phyloP scores from a whole-genome alignment of 305 asterid genomes.

The Rubia peregrina region DNA sequence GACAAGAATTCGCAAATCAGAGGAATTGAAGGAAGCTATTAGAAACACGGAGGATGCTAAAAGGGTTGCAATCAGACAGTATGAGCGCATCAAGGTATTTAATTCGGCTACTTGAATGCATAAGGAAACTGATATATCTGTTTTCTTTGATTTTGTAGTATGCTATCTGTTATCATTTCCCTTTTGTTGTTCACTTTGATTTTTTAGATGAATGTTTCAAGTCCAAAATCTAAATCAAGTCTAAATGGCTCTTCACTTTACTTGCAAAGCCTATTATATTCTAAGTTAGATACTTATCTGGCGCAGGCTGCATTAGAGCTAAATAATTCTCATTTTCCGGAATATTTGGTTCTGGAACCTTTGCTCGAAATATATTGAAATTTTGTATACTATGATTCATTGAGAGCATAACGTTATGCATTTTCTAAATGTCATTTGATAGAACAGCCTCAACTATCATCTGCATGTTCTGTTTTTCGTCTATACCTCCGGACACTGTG shows the following conservation, averaged over 20 bases:
- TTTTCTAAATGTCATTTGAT: not conserved
- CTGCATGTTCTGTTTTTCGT: not conserved
- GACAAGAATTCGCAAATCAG: conserved; percentile 55
- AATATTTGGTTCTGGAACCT: not conserved
- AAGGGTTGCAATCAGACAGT: conserved; percentile 69
- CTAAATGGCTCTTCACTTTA: not conserved
- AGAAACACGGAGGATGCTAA: conserved; percentile 82
- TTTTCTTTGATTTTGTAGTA: conserved; percentile 1
- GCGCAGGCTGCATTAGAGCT: not conserved
- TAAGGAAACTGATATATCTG: not conserved
- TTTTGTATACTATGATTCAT: not conserved
- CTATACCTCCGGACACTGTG: not conserved
- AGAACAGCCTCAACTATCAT: not conserved
- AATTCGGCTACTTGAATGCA: not conserved
- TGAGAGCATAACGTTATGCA: not conserved
- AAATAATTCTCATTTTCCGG: not conserved
- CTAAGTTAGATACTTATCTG: not conserved
- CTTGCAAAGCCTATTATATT: not conserved
- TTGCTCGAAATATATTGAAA: not conserved
- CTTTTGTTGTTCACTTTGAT: not conserved
- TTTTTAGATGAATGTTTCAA: not conserved
- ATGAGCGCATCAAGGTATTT: conserved; percentile 83
- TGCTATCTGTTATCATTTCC: not conserved
- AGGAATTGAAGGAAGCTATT: conserved; percentile 69
- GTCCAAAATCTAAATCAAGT: not conserved